Base-by-base conservation (phyloP, 139 green algal genomes). In the Picochlorum sp. region DNA sequence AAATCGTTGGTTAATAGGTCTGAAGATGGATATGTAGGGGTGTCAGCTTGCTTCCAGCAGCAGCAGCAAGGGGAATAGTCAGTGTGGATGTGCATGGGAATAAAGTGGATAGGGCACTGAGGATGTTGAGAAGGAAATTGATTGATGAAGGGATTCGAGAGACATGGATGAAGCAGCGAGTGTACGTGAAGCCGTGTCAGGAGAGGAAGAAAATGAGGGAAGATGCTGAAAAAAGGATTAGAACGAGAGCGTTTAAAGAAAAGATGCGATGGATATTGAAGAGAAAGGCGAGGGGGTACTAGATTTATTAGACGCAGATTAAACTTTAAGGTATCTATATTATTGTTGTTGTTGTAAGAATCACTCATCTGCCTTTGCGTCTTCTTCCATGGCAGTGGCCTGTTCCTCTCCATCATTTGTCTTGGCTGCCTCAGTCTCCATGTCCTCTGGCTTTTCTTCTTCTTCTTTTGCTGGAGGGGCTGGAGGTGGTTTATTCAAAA, bases 401-500 rank as follows among this genome's bases (percentile, higher is more conserved):
- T n/a, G 20, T 58, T 67, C 11, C 45, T 67, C 23, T 44, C 6
- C 55, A 56, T 20, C 28, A 24, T 13, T 13, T n/a, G 26, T 34
- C 55, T 11, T 11, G 8, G 21, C 20, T 24, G 37, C 58, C 20
- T 62, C 44, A 16, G 59, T 49, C 9, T 60, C 34, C 52, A 20
- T 20, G 38, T 54, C 38, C 34, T 38, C 37, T 44, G 51, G 47
- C 14, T 31, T 51, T 37, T 20, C 62, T 50, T 55, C 8, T 26
- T 62, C 54, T 20, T 49, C 38, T 54, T 67, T 61, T 13, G n/a
- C 34, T 64, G 74, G 72, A n/a, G 69, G 56, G 1, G 74, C 60
- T 13, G 90, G 80, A 38, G 83, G 75, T 45, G 92, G 87, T 79
- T 95, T 92, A 54, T 57, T 81, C 63, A 95, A 75, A 69, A 98